Base-by-base conservation (phyloP, 2,329 filamentous ascomycete genomes). In the Diaporthe sp. region DNA sequence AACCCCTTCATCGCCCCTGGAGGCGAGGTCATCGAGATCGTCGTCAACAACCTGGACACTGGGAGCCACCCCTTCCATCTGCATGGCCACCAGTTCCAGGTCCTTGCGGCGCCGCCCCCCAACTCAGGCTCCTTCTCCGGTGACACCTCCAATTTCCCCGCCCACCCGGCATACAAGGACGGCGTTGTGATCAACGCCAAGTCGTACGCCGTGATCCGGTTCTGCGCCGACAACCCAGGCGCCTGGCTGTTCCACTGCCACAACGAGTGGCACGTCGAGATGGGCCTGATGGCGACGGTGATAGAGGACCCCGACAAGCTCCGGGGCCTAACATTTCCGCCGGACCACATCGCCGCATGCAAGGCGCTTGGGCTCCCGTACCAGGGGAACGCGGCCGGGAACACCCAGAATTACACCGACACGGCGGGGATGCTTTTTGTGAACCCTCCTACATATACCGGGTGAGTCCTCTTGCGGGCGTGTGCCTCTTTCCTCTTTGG, bases 311-410 rank as follows among this genome's bases (percentile, higher is more conserved):
- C 90, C 0, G 87, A 90, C 72, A 81, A 91, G 17, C 91, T 94
- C 77, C 82, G 87, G 72, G 84, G 83, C 3, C 81, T 90, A 70
- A 84, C 83, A 1, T 90, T 95, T 60, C 92, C 92, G 0, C 81
- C 87, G 39, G 88, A 92, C 76, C 91, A 94, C 79, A 84, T 88
- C 78, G 84, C 84, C 31, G 82, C 82, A 49, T 89, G 88, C 79
- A 82, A 84, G 19, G 87, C 84, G 7, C 83, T 83, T 31, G 85
- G 84, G 22, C 85, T 88, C 1, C 88, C 90, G 1, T 87, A 84
- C 2, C 79, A 81, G 15, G 93, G 93, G 0, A 95, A 95, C 79
- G 93, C 93, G 0, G 93, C 90, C 0, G 93, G 91, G 0, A 93
- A 93, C 77, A 91, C 88, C 0, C 78, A 83, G 1, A 83, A 94